Evolutionary conservation across 1,139 yeast species (phyloP), one percentile per base, ranked within the genome.

Genomic region (Nakaseomyces nivariensis): DNA sequence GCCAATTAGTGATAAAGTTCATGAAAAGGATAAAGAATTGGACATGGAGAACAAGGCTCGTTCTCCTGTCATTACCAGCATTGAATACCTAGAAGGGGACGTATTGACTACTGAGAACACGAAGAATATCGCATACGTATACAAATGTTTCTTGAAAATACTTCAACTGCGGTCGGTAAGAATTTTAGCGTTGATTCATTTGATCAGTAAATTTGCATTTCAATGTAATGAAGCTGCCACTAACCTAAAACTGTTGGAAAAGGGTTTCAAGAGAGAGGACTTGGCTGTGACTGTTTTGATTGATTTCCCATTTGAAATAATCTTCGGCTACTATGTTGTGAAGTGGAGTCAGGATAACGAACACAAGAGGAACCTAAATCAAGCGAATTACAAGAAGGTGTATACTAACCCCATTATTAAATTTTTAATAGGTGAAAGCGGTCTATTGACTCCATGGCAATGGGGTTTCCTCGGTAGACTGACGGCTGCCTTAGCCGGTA

Each of bases 211-310:
- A 64, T 75, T 92, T 51, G 98, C 96, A 4, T 94, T 92, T 65
- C 96, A 90, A 64, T 95, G 92, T 22, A 92, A 90, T 60, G 99
- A 92, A 66, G 90, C 95, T 4, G 97, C 95, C 26, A 92, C 98
- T 1, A 90, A 90, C 62, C 75, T 92, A 59, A 92, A 90, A 63
- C 72, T 94, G 27, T 72, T 92, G n/a, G 99, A 92, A 64, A 85
- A 84, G 62, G 99, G 99, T 0, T 78, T 92, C 48, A 81, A 94
- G 36, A 87, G 90, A 62, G 98, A 92, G 66, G 97, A 92, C 65
- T 73, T 92, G 45, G 95, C 97, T 1, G 78, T 92, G 13, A 87
- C 97, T 0, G 98, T 92, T 0, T 70, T 92, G 49, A 86, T 94
- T 48, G 97, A 92, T 65, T 92, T 92, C 68, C 99, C 99, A 6